Percentiles rank a stretch among this genome's conserved stretches.
Conservation (phyloP, 805 yeast genomes). For the Saccharomycopsis oosterbeekiorum region DNA sequence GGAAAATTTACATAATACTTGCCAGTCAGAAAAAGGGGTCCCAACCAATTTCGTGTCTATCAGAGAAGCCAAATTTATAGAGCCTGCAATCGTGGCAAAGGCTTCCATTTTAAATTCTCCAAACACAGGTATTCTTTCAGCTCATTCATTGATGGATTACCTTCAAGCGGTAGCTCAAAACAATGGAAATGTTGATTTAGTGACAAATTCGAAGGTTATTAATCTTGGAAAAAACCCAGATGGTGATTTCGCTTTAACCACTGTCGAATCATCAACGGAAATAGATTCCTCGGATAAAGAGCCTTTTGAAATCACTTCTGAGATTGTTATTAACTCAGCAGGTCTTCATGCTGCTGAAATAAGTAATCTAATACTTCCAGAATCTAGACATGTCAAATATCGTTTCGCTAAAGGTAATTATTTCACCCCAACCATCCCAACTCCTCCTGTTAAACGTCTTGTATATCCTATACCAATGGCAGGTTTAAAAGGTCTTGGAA, state of each 20-base stretch:
- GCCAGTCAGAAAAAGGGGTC: slow-evolving; percentile 38
- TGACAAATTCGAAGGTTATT: slow-evolving; percentile 49
- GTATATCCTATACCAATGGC: slow-evolving; percentile 77
- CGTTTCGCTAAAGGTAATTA: slow-evolving; percentile 83
- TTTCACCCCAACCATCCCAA: slow-evolving; percentile 42
- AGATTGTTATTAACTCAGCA: slow-evolving; percentile 63
- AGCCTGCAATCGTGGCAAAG: slow-evolving; percentile 59
- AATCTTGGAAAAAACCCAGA: slow-evolving; percentile 24
- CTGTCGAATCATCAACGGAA: slow-evolving; percentile 22
- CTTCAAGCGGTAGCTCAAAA: slow-evolving; percentile 42
- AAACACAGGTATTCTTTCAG: slow-evolving; percentile 74
- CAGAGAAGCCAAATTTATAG: slow-evolving; percentile 35
- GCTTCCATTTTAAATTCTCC: slow-evolving; percentile 63
- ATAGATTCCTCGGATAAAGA: slow-evolving; percentile 19
- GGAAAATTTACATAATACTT: slow-evolving; percentile 39
- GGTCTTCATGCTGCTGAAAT: slow-evolving; percentile 70
- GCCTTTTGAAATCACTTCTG: slow-evolving; percentile 35
- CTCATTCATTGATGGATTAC: slow-evolving; percentile 65
- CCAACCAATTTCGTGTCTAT: slow-evolving; percentile 49
- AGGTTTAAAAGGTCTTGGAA: slow-evolving; percentile 68
- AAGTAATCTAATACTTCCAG: slow-evolving; percentile 60
- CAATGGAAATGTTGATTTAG: slow-evolving; percentile 51
- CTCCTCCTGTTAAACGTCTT: slow-evolving; percentile 42
- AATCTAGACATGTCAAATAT: slow-evolving; percentile 44
- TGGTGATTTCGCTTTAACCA: slow-evolving; percentile 22